A percentile compares a stretch with the other conserved stretches of the same genome.
These are phyloP conservation scores for Phytophthora crassamura DNA, from an alignment of 352 stramenopile genomes.

Conservation along the genomic window DNA sequence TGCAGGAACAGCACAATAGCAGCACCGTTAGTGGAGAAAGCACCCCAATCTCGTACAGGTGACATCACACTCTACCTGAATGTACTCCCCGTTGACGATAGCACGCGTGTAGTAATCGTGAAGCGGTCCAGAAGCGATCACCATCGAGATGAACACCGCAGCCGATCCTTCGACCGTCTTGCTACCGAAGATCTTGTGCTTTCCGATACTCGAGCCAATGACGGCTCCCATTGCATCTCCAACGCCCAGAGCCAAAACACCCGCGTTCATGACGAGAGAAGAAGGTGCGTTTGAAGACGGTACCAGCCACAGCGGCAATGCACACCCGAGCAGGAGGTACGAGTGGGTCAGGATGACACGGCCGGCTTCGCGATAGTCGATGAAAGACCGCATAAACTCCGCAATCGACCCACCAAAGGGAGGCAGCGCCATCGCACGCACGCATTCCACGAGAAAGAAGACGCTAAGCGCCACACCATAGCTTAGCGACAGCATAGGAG, in stretches of 20 bases:
- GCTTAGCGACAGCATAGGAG: constrained; percentile 74
- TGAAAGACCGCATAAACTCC: constrained; percentile 72
- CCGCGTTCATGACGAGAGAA: constrained; percentile 62
- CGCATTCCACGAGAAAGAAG: constrained; percentile 78
- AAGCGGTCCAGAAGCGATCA: constrained; percentile 53
- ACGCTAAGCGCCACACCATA: constrained; percentile 76
- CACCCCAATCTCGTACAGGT: background rate
- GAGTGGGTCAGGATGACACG: constrained; percentile 78
- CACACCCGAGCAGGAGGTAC: constrained; percentile 81
- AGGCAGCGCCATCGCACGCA: constrained; percentile 64
- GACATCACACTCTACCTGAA: constrained; percentile 41
- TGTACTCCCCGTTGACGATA: constrained; percentile 26
- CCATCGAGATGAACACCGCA: constrained; percentile 70
- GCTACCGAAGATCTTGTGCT: constrained; percentile 56
- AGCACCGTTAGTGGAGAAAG: background rate
- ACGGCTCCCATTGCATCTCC: constrained; percentile 82
- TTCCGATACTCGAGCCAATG: constrained; percentile 61
- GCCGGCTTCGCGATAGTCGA: constrained; percentile 78
- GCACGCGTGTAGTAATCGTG: constrained; percentile 46
- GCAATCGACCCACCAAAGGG: constrained; percentile 60
- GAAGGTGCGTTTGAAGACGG: constrained; percentile 4
- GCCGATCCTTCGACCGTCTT: constrained; percentile 74
- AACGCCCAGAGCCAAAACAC: constrained; percentile 72
- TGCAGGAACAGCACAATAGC: constrained; percentile 23
- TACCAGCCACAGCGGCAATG: constrained; percentile 73